Conservation (phyloP, 2,329 filamentous ascomycete genomes). For the Dactylella cylindrospora region DNA sequence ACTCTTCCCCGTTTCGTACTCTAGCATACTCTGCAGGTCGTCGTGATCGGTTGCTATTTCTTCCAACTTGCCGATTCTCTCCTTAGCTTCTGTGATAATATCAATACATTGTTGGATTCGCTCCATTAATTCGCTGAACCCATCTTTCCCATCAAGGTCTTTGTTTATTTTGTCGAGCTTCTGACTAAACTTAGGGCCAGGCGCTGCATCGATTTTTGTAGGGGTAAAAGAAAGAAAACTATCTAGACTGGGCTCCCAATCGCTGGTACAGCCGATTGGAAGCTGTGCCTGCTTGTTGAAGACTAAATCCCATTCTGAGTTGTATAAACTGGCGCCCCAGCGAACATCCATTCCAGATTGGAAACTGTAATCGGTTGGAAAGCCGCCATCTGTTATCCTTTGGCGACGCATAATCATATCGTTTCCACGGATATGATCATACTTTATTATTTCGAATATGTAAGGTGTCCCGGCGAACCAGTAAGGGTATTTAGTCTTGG, state of each 20-base stretch:
- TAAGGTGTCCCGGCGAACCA: conserved; percentile 46
- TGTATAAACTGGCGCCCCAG: conserved; percentile 46
- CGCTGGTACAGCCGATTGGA: conserved; percentile 42
- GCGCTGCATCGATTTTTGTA: conserved; percentile 26
- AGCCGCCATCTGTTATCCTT: conserved; percentile 33
- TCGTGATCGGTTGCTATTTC: background rate
- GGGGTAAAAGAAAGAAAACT: conserved; percentile 33
- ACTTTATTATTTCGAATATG: conserved; percentile 48
- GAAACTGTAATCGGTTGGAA: conserved; percentile 43
- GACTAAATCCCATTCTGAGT: conserved; percentile 46
- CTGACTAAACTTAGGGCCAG: background rate
- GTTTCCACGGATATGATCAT: conserved; percentile 44
- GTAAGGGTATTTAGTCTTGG: conserved; percentile 48
- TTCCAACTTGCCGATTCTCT: conserved; percentile 4
- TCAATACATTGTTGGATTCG: conserved; percentile 43
- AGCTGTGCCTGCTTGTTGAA: conserved; percentile 44
- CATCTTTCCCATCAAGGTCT: conserved; percentile 36
- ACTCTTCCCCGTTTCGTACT: background rate
- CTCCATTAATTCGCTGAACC: conserved; percentile 45
- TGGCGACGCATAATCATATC: conserved; percentile 12
- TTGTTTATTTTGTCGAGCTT: background rate
- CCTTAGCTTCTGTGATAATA: conserved; percentile 44
- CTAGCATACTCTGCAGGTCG: background rate
- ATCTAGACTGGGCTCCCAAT: conserved; percentile 46
- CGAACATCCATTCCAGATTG: conserved; percentile 45